Percentiles rank a stretch among this genome's conserved stretches.
Conservation (phyloP, 495 filamentous ascomycete genomes). For the Daldinia caldariorum region DNA sequence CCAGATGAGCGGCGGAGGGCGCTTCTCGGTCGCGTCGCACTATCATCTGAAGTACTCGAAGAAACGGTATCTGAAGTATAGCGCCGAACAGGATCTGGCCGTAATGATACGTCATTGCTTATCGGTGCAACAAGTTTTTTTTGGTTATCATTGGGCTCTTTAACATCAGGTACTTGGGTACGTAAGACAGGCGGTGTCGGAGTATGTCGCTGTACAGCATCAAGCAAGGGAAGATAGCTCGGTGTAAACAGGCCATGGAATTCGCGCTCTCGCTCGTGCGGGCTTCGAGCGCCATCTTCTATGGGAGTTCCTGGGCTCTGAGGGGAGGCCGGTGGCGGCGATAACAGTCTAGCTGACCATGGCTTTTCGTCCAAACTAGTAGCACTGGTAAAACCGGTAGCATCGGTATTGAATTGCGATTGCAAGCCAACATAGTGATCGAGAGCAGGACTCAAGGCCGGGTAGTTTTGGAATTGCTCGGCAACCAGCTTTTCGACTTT, state of each 20-base stretch:
- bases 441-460: constrained; percentile 49
- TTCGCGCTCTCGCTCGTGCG: constrained; percentile 64
- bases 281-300: constrained; percentile 51
- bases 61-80: constrained; percentile 52
- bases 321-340: constrained; percentile 53
- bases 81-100: constrained; percentile 36
- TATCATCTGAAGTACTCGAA: constrained; percentile 56
- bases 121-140: constrained; percentile 14
- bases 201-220: constrained; percentile 51
- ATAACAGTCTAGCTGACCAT: constrained; percentile 52
- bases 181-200: constrained; percentile 40
- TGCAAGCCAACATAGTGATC: constrained; percentile 28
- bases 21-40: constrained; percentile 55
- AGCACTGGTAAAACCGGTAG: constrained; percentile 21
- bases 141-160: constrained; percentile 46
- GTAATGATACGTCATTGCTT: constrained; percentile 16
- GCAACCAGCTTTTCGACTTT: constrained; percentile 56
- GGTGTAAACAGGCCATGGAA: constrained; percentile 70
- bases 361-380: constrained; percentile 38
- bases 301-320: constrained; percentile 50
- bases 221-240: constrained; percentile 66
- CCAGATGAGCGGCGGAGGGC: constrained; percentile 60
- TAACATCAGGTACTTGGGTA: constrained; percentile 39
- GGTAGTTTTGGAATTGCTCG: constrained; percentile 55
- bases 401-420: constrained; percentile 23